Percentiles rank a stretch among this genome's conserved stretches.
These are phyloP conservation scores for Chlorella sorokiniana DNA, from an alignment of 139 green algal species.

Conservation along the genomic window DNA sequence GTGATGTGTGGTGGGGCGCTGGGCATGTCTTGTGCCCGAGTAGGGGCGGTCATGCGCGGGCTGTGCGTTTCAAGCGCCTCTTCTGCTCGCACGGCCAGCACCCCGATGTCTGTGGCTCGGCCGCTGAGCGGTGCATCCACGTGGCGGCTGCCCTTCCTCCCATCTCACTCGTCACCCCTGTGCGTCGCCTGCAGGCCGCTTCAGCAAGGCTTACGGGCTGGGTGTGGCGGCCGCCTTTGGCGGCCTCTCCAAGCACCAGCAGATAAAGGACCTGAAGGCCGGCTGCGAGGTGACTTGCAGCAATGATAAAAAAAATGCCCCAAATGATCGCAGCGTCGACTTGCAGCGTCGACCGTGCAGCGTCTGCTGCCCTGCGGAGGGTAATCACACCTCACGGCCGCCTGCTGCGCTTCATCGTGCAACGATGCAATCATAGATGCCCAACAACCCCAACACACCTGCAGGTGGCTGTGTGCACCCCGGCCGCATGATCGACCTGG, in stretches of 20 bases:
- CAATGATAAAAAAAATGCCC: no score
- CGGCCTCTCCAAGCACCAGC: slow-evolving; percentile 91
- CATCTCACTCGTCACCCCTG: neutral
- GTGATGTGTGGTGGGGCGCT: neutral
- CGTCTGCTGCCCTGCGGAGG: no score
- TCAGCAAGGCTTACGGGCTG: slow-evolving; percentile 61
- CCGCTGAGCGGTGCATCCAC: no score
- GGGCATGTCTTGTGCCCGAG: neutral
- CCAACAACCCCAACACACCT: slow-evolving; percentile 58
- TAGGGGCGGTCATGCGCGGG: neutral
- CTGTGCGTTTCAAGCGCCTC: neutral
- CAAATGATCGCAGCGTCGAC: no score
- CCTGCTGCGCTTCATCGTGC: neutral
- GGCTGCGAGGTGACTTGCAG: slow-evolving; percentile 60
- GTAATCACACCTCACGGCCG: no score
- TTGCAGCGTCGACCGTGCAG: no score
- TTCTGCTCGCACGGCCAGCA: no score
- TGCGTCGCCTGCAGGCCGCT: slow-evolving; percentile 34
- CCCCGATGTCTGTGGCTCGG: no score
- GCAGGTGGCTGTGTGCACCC: slow-evolving; percentile 87
- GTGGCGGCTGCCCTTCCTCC: neutral
- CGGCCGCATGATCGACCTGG: slow-evolving; percentile 84
- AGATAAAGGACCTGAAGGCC: slow-evolving; percentile 91
- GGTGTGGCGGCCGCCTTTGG: slow-evolving; percentile 83
- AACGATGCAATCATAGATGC: neutral